A percentile compares a stretch with the other conserved stretches of the same genome.
Evolutionary conservation across 768 basidiomycete species (phyloP).

Genomic region (Hypholoma fasciculare): DNA sequence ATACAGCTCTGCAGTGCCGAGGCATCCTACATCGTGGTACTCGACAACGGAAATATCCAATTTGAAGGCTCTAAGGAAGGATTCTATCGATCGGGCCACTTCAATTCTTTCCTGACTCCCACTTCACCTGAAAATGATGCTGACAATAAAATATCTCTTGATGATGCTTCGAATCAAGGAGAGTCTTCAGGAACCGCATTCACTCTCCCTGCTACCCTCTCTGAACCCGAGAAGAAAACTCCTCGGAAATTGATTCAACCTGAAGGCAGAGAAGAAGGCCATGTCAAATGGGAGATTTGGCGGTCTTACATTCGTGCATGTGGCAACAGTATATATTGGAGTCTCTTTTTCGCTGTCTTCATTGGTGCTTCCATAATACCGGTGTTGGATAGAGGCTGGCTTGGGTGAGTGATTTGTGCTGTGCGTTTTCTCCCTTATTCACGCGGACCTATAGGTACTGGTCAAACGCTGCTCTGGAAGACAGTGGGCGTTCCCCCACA

Average conservation of each 20-base stretch:
- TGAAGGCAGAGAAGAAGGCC: slow-evolving; percentile 73
- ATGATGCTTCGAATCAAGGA: slow-evolving; percentile 37
- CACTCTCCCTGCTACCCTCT: slow-evolving; percentile 13
- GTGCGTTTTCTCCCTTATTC: background rate
- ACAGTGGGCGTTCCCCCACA: slow-evolving; percentile 42
- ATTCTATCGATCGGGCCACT: slow-evolving; percentile 66
- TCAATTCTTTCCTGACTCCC: slow-evolving; percentile 69
- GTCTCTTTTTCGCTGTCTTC: slow-evolving; percentile 48
- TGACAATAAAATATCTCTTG: slow-evolving; percentile 43
- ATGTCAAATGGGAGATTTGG: slow-evolving; percentile 70
- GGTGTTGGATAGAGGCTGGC: slow-evolving; percentile 72
- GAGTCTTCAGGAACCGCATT: slow-evolving; percentile 38
- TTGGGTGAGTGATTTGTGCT: slow-evolving; percentile 37
- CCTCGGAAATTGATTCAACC: slow-evolving; percentile 86
- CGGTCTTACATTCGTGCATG: slow-evolving; percentile 32
- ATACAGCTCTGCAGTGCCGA: slow-evolving; percentile 83
- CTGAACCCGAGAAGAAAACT: slow-evolving; percentile 29
- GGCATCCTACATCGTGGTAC: slow-evolving; percentile 78
- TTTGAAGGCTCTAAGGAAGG: slow-evolving; percentile 67
- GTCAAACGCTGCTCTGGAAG: slow-evolving; percentile 51
- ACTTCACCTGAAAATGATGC: slow-evolving; percentile 43
- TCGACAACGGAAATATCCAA: slow-evolving; percentile 75
- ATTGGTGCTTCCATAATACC: slow-evolving; percentile 61
- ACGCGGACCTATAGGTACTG: slow-evolving; percentile 41
- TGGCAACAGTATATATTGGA: slow-evolving; percentile 58